Conservation (phyloP, 805 yeast species). For the Candida golubevii region DNA sequence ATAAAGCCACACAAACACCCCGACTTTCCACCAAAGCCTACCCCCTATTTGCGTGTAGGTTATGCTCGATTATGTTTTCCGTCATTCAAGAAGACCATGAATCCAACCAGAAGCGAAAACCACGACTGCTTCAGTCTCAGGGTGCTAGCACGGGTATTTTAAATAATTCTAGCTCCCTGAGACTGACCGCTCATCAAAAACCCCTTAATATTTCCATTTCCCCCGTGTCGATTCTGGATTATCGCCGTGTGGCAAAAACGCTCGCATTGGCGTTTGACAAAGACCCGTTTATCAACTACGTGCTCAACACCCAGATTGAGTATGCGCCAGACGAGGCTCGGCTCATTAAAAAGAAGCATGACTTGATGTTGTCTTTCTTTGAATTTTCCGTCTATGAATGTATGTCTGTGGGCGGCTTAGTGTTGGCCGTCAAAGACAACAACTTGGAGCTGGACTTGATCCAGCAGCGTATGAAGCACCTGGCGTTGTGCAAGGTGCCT, state of each 20-base stretch:
- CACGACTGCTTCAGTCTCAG: conserved; percentile 40
- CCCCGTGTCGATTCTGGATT: conserved; percentile 32
- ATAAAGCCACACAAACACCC: not conserved
- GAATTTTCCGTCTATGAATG: conserved; percentile 52
- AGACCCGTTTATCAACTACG: conserved; percentile 50
- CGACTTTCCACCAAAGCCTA: not conserved
- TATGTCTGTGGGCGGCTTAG: conserved; percentile 46
- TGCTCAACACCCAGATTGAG: conserved; percentile 32
- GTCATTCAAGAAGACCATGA: conserved; percentile 32
- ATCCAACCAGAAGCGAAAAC: conserved; percentile 27
- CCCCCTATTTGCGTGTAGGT: not conserved
- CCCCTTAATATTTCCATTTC: conserved; percentile 15
- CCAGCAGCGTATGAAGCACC: conserved; percentile 22
- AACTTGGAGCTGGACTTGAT: conserved; percentile 36
- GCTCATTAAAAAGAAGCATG: conserved; percentile 31
- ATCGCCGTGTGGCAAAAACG: conserved; percentile 52
- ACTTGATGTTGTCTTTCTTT: conserved; percentile 46
- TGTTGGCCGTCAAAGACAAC: conserved; percentile 46
- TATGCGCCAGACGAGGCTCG: conserved; percentile 13
- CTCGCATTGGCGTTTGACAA: conserved; percentile 50
- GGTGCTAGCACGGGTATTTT: conserved; percentile 20
- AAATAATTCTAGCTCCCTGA: conserved; percentile 20
- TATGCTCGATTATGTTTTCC: conserved; percentile 20
- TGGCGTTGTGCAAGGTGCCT: conserved; percentile 33
- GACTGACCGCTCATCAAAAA: conserved; percentile 18